A percentile compares a stretch with the other conserved stretches of the same genome.
These are phyloP conservation scores for Podila epigama DNA, from an alignment of 192 early-diverging fungal species.

Conservation along the genomic window DNA sequence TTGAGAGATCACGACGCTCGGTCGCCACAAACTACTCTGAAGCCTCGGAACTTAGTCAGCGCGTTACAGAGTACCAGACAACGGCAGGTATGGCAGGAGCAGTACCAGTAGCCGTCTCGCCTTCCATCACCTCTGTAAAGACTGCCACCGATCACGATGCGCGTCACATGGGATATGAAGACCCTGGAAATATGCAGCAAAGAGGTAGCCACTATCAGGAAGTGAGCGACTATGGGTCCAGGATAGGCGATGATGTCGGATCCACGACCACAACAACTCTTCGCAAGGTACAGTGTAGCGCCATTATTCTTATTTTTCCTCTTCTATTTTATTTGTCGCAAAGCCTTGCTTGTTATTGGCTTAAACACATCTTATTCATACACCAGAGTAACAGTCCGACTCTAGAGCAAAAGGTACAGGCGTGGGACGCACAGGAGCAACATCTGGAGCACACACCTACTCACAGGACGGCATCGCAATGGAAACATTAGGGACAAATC, in stretches of 20 bases:
- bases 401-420: constrained; percentile 18
- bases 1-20: constrained; percentile 34
- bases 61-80: neutral
- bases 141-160: constrained; percentile 26
- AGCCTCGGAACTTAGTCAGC: constrained; percentile 26
- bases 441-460: neutral
- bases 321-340: too few species aligned
- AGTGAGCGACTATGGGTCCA: constrained; percentile 7
- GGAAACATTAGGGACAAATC: neutral
- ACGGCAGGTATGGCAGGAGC: neutral
- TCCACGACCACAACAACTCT: constrained; percentile 1
- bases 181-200: neutral
- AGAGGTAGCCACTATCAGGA: constrained; percentile 17
- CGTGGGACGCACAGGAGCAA: neutral
- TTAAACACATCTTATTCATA: too few species aligned
- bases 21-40: constrained; percentile 29
- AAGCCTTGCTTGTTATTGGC: too few species aligned
- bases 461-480: neutral
- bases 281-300: constrained; percentile 11
- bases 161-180: neutral
- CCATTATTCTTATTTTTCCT: too few species aligned
- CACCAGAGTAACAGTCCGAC: constrained; percentile 5
- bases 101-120: constrained; percentile 8
- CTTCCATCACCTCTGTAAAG: constrained; percentile 30
- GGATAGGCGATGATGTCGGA: constrained; percentile 6